These are phyloP conservation scores for Candida palmyrensis DNA, from an alignment of 805 yeast species.

Conservation along the genomic window DNA sequence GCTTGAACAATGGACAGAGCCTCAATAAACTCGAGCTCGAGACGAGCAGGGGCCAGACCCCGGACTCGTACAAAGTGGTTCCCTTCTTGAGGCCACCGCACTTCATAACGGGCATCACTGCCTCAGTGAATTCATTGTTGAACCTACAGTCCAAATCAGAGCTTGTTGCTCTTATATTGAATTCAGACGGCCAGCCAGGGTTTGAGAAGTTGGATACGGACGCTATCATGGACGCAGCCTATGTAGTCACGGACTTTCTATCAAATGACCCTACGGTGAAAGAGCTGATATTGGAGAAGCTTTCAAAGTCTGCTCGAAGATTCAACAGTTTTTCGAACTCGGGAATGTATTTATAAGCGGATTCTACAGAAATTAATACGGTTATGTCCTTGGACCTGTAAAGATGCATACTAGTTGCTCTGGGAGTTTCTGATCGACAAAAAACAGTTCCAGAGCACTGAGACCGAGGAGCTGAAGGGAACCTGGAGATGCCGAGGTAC, in stretches of 20 bases:
- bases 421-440: slow-evolving; percentile 65
- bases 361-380: background rate
- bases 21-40: slow-evolving; percentile 17
- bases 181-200: slow-evolving; percentile 61
- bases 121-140: slow-evolving; percentile 33
- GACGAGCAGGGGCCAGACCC: background rate
- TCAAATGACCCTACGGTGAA: slow-evolving; percentile 3
- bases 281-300: slow-evolving; percentile 9
- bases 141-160: slow-evolving; percentile 3
- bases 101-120: slow-evolving; percentile 54
- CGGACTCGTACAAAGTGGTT: slow-evolving; percentile 7
- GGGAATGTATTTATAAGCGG: slow-evolving; percentile 23
- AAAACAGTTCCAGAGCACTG: slow-evolving; percentile 93
- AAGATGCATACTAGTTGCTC: background rate
- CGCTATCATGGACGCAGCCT: slow-evolving; percentile 31
- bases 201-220: slow-evolving; percentile 49
- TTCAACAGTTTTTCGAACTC: slow-evolving; percentile 20
- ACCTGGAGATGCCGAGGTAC: slow-evolving; percentile 76
- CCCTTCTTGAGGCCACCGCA: slow-evolving; percentile 53
- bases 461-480: slow-evolving; percentile 81
- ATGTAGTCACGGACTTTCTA: slow-evolving; percentile 10
- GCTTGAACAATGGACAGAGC: slow-evolving; percentile 24
- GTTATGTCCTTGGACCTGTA: background rate
- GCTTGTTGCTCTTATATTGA: slow-evolving; percentile 27
- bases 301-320: slow-evolving; percentile 16